Conservation (phyloP, 2,329 filamentous ascomycete species). For the Lachnellula arida region DNA sequence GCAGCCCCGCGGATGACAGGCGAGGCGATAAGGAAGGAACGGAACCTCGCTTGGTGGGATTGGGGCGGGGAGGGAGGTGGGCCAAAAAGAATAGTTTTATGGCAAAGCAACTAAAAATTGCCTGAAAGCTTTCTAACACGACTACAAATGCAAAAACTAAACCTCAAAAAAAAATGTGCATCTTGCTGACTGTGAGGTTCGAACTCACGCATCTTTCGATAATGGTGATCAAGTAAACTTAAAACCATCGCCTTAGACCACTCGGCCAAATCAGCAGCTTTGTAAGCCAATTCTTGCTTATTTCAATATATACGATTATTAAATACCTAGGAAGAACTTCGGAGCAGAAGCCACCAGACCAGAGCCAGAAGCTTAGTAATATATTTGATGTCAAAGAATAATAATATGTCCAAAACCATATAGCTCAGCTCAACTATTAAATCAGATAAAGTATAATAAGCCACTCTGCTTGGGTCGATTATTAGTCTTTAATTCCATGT, state of each 20-base stretch:
- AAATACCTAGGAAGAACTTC: background rate
- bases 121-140: too few relatives aligned
- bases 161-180: conserved; percentile 8
- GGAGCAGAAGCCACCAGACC: too few relatives aligned
- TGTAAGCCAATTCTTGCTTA: background rate
- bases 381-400: too few relatives aligned
- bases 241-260: conserved; percentile 31
- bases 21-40: background rate
- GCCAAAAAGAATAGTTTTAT: background rate
- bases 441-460: too few relatives aligned
- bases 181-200: conserved; percentile 28
- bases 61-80: too few relatives aligned
- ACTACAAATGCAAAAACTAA: background rate
- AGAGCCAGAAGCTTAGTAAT: too few relatives aligned
- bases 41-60: background rate
- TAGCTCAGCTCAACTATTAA: too few relatives aligned
- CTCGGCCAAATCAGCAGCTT: conserved; percentile 7
- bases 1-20: background rate
- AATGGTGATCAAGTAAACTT: conserved; percentile 27
- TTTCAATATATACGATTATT: background rate
- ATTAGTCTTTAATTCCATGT: too few relatives aligned
- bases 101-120: background rate
- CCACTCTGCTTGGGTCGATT: too few relatives aligned
- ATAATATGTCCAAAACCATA: too few relatives aligned
- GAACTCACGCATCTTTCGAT: conserved; percentile 31